Conservation (phyloP, 441 rosid species). For the Codiaeum variegatum region DNA sequence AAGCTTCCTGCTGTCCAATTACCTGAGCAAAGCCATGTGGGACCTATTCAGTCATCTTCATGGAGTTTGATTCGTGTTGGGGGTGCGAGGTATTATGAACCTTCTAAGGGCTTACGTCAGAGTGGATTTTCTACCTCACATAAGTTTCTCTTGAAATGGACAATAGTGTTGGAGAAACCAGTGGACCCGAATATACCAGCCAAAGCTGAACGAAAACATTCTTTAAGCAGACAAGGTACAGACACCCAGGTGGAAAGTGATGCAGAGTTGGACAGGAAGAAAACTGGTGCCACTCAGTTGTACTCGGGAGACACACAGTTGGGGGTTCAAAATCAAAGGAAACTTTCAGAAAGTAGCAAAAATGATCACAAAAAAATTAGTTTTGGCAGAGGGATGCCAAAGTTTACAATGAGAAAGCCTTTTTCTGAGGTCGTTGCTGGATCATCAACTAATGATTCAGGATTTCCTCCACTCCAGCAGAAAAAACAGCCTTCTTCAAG, state of each 20-base stretch:
- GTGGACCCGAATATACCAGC: conserved; percentile 28
- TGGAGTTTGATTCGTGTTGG: conserved; percentile 80
- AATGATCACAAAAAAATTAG: conserved; percentile 43
- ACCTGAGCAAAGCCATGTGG: conserved; percentile 37
- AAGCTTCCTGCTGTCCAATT: conserved; percentile 55
- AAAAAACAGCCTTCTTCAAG: conserved; percentile 42
- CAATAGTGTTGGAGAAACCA: conserved; percentile 48
- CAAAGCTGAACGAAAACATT: conserved; percentile 31
- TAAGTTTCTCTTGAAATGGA: conserved; percentile 66
- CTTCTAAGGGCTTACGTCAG: conserved; percentile 71
- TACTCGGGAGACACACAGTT: conserved; percentile 25
- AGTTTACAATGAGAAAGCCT: conserved; percentile 66
- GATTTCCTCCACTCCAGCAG: conserved; percentile 72
- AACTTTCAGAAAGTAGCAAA: conserved; percentile 34
- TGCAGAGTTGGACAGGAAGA: conserved; percentile 29
- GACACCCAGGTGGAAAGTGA: conserved; percentile 27
- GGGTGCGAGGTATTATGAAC: conserved; percentile 64
- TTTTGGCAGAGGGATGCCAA: conserved; percentile 67
- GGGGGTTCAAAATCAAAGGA: conserved; percentile 36
- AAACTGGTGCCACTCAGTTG: conserved; percentile 30
- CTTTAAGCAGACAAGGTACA: conserved; percentile 26
- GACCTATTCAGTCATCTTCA: conserved; percentile 56
- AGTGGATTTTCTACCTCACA: conserved; percentile 63
- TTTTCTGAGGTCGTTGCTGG: conserved; percentile 91
- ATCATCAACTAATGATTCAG: conserved; percentile 51